These are phyloP conservation scores for Euryodendron excelsum DNA, from an alignment of 148 eudicot genomes.

Conservation along the genomic window DNA sequence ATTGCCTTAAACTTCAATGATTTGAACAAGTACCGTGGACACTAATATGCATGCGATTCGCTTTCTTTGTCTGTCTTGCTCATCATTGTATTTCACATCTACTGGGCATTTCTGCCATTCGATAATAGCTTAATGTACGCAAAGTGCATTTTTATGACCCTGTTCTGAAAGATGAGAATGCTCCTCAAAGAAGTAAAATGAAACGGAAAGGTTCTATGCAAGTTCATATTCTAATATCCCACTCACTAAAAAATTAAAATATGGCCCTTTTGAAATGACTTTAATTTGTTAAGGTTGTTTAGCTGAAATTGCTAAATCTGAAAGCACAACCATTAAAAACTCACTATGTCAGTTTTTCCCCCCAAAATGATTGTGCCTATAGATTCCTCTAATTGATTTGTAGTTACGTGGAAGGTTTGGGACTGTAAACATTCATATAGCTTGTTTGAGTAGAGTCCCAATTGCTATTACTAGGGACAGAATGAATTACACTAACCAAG, in stretches of 20 bases:
- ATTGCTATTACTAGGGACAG: background rate
- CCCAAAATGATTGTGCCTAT: background rate
- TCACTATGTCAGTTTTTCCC: background rate
- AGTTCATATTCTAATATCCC: constrained; percentile 3
- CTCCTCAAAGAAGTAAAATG: no score
- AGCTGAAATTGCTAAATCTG: background rate
- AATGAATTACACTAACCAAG: background rate
- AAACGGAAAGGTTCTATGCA: no score
- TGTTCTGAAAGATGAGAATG: background rate
- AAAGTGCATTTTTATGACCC: background rate
- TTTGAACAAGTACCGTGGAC: background rate
- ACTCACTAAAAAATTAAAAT: no score
- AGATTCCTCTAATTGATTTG: background rate
- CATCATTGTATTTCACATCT: background rate
- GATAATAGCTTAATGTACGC: background rate
- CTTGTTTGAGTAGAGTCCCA: background rate
- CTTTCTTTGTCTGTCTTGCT: background rate
- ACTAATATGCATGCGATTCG: background rate
- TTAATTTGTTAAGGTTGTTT: background rate
- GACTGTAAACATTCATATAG: background rate
- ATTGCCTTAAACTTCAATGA: background rate
- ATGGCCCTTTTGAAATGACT: background rate
- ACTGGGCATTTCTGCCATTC: background rate
- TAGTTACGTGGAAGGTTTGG: background rate
- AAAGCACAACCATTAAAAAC: background rate